Percentiles rank a stretch among this genome's conserved stretches.
Evolutionary conservation across 75 land plant species (phyloP).

Genomic region (Larix kaempferi): DNA sequence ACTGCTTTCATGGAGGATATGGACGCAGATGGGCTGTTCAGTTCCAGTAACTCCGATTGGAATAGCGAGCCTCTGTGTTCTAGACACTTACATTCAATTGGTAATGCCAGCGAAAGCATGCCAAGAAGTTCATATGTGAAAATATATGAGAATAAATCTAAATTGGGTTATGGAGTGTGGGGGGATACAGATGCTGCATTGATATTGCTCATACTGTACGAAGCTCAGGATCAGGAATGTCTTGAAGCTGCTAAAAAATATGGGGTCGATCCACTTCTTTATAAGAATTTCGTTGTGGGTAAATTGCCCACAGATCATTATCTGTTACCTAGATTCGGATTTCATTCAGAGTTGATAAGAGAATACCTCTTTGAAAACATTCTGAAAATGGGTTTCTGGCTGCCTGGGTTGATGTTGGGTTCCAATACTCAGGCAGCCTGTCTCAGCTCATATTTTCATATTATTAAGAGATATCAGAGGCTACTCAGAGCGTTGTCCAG

Average conservation of each 20-base stretch:
- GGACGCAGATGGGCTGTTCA: too few relatives aligned
- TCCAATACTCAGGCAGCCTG: too few relatives aligned
- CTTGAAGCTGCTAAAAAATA: background rate
- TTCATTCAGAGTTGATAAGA: background rate
- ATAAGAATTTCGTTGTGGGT: background rate
- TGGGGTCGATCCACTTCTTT: background rate
- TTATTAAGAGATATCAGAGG: constrained; percentile 25
- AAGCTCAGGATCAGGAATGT: constrained; percentile 11
- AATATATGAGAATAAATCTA: background rate
- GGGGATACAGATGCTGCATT: constrained; percentile 9
- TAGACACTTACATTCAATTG: too few relatives aligned
- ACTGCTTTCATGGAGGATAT: too few relatives aligned
- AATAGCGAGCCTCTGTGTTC: too few relatives aligned
- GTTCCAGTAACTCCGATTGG: too few relatives aligned
- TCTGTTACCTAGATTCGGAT: too few relatives aligned
- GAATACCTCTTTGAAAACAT: background rate
- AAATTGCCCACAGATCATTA: background rate
- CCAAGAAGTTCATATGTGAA: too few relatives aligned
- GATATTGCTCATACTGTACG: constrained; percentile 5
- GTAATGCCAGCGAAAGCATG: too few relatives aligned
- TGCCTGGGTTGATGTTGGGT: too few relatives aligned
- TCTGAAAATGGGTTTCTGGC: background rate
- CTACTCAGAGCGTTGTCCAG: constrained; percentile 2
- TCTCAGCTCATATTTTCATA: constrained; percentile 19
- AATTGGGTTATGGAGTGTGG: background rate